Evolutionary conservation across 2,329 filamentous ascomycete species (phyloP).

Genomic region (Helotiales sp.): DNA sequence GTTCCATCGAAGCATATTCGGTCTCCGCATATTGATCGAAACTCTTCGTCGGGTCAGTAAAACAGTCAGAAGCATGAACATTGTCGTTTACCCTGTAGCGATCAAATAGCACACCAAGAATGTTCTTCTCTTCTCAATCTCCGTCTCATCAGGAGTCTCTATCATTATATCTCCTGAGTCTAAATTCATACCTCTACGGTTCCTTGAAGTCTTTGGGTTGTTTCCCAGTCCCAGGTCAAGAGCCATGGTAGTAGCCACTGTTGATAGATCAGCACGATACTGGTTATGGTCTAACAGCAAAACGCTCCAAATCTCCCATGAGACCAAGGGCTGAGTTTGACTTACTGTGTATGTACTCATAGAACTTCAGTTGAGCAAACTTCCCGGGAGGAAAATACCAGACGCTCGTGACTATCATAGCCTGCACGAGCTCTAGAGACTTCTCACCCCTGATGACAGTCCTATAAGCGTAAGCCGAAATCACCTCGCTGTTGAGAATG

Average conservation of each 20-base stretch:
- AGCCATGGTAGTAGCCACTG: conserved; percentile 48
- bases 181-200: conserved; percentile 2
- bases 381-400: conserved; percentile 48
- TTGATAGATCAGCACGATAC: too few relatives aligned
- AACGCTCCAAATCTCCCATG: too few relatives aligned
- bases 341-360: conserved; percentile 50
- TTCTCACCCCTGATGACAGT: conserved; percentile 48
- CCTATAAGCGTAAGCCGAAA: conserved; percentile 44
- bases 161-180: background rate
- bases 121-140: conserved; percentile 38
- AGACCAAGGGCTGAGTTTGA: too few relatives aligned
- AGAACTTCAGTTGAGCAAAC: conserved; percentile 44
- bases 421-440: conserved; percentile 48
- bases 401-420: conserved; percentile 44
- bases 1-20: conserved; percentile 42
- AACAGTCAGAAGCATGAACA: too few relatives aligned
- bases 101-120: conserved; percentile 40
- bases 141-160: conserved; percentile 11
- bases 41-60: conserved; percentile 29
- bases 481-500: conserved; percentile 44
- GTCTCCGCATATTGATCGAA: conserved; percentile 41
- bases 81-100: conserved; percentile 27
- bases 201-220: conserved; percentile 18
- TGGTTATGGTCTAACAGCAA: too few relatives aligned
- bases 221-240: conserved; percentile 28